Base-by-base conservation (phyloP, 1,284 basidiomycete genomes). In the Trichosporon asahii region DNA sequence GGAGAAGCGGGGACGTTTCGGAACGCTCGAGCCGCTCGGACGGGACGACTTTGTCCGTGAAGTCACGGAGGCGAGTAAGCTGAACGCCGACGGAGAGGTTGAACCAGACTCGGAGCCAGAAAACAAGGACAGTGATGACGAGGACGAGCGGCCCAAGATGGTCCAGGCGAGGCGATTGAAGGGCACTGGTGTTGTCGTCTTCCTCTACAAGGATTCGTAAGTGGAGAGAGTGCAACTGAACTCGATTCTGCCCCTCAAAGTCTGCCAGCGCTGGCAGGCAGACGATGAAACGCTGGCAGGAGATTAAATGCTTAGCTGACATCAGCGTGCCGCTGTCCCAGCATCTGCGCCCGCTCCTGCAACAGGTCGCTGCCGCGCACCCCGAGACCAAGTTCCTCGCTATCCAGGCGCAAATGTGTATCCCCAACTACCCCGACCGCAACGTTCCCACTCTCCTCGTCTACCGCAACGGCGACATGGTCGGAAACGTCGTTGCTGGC, bases 371-470 rank as follows among this genome's bases (percentile, higher is more conserved):
- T 0, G 86, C 86, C 31, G 89, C 90, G 67, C 91, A 98, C 82
- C 93, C 95, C 2, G 89, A 90, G 29, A 93, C 95, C 9, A 98
- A 98, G 83, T 98, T 99, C 77, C 92, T 98, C 72, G 94, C 92
- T 44, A 98, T 99, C 76, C 89, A 96, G 1, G 95, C 95, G 33
- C 89, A 93, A 84, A 93, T 96, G 83, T 98, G 96, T 85, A 98
- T 99, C 76, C 90, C 93, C 27, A 92, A 98, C 83, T 91, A 98
- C 66, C 96, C 96, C 8, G 96, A 98, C 78, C 87, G 89, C 49
- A 91, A 95, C 70, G 84, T 95, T 63, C 97, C 96, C 1, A 98
- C 96, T 85, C 85, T 99, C 68, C 89, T 99, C 74, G 86, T 98
- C 46, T 99, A 99, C 83, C 89, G 92, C 55, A 91, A 91, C 74